These are phyloP conservation scores for Salix udensis DNA, from an alignment of 345 rosid genomes.

Conservation along the genomic window DNA sequence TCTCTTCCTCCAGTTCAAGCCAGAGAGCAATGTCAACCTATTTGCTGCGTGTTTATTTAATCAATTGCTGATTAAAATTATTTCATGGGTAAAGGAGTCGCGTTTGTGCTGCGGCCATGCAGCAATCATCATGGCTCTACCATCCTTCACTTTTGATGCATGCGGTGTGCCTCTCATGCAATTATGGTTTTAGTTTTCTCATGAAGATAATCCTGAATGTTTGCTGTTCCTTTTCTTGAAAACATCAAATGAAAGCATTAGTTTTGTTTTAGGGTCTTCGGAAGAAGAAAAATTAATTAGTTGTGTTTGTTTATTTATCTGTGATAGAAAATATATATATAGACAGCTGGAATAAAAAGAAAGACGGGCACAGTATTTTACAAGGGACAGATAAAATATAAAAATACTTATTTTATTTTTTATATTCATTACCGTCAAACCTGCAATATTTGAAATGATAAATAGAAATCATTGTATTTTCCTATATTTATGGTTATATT, in stretches of 20 bases:
- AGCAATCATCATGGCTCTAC: conserved; percentile 26
- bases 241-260: neutral
- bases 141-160: conserved; percentile 33
- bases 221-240: neutral
- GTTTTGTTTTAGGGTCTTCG: neutral
- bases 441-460: too few relatives aligned
- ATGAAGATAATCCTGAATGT: neutral
- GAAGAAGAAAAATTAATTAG: too few relatives aligned
- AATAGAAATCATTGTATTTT: too few relatives aligned
- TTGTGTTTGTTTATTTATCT: too few relatives aligned
- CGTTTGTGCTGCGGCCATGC: conserved; percentile 21
- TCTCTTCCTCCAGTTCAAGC: neutral
- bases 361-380: too few relatives aligned
- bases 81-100: neutral
- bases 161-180: conserved; percentile 34
- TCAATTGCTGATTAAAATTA: neutral
- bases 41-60: neutral
- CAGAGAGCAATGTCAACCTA: neutral
- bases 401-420: too few relatives aligned
- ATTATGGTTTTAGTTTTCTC: conserved; percentile 22
- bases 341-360: too few relatives aligned
- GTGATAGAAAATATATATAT: too few relatives aligned
- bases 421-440: too few relatives aligned
- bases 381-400: too few relatives aligned
- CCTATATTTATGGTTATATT: too few relatives aligned